Evolutionary conservation across 2,329 filamentous ascomycete species (phyloP).

Genomic region (Acrodontium crateriforme): DNA sequence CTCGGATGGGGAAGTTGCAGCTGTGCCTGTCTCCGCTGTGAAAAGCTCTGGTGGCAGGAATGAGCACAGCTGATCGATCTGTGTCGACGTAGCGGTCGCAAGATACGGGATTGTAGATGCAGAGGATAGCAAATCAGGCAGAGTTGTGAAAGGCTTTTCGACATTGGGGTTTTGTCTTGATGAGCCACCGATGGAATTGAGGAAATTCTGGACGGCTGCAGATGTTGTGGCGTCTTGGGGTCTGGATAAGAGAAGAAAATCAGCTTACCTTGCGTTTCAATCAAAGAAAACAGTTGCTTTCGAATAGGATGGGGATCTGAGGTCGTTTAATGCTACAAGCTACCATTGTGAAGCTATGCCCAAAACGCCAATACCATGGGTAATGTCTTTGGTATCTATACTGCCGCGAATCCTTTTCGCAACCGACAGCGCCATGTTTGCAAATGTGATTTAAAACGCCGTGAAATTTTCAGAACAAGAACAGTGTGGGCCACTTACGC

Average conservation of each 20-base stretch:
- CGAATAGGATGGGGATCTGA: too few species aligned
- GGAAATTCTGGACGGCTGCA: conserved; percentile 71
- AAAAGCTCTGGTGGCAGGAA: conserved; percentile 69
- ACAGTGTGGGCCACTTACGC: too few species aligned
- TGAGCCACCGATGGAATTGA: conserved; percentile 51
- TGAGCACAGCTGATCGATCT: conserved; percentile 60
- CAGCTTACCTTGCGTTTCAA: conserved; percentile 15
- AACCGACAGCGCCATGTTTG: too few species aligned
- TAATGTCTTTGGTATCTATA: too few species aligned
- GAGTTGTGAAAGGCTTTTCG: conserved; percentile 61
- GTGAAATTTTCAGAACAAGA: too few species aligned
- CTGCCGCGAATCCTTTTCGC: too few species aligned
- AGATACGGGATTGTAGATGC: conserved; percentile 66
- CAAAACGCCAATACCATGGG: too few species aligned
- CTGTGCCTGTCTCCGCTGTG: conserved; percentile 54
- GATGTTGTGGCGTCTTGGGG: conserved; percentile 57
- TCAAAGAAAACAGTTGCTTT: too few species aligned
- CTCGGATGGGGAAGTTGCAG: conserved; percentile 44
- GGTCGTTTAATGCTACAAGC: too few species aligned
- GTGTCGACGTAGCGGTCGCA: conserved; percentile 47
- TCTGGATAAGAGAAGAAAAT: conserved; percentile 24
- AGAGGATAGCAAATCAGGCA: conserved; percentile 72
- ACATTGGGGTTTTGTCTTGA: conserved; percentile 12
- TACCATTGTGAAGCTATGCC: too few species aligned
- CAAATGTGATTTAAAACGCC: too few species aligned